Conservation (phyloP, 768 basidiomycete genomes). For the Panellus pusillus region DNA sequence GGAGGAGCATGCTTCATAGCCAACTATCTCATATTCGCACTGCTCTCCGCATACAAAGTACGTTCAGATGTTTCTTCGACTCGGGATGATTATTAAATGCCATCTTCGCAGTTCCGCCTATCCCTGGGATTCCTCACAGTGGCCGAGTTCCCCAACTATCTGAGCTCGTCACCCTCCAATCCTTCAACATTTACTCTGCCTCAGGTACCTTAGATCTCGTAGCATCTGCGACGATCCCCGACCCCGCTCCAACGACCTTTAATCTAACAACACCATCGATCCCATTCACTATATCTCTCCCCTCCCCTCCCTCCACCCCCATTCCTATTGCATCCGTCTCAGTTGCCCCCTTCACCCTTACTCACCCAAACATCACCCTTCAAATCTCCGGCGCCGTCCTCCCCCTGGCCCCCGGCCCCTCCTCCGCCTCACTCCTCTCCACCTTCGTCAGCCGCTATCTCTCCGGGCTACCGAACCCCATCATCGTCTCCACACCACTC, state of each 20-base stretch:
- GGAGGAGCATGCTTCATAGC: constrained; percentile 45
- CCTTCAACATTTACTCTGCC: constrained; percentile 45
- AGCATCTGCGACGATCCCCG: constrained; percentile 57
- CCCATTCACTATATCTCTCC: constrained; percentile 63
- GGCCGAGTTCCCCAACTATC: constrained; percentile 55
- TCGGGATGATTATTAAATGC: background rate
- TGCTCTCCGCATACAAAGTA: constrained; percentile 53
- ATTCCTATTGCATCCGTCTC: constrained; percentile 55
- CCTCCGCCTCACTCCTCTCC: constrained; percentile 48
- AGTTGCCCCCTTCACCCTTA: constrained; percentile 57
- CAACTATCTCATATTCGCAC: constrained; percentile 47
- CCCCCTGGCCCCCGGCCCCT: constrained; percentile 41
- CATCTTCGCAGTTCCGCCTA: constrained; percentile 48
- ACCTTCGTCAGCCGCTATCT: constrained; percentile 66
- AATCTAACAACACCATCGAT: constrained; percentile 53
- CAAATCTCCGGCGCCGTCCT: constrained; percentile 56
- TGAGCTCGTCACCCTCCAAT: constrained; percentile 58
- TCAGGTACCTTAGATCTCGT: constrained; percentile 37
- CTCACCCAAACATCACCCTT: constrained; percentile 68
- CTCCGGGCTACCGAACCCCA: constrained; percentile 53
- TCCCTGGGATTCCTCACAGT: constrained; percentile 64
- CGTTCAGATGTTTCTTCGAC: constrained; percentile 25
- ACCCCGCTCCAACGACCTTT: constrained; percentile 55
- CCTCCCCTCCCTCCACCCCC: constrained; percentile 24
- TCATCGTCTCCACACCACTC: constrained; percentile 59